Conservation (phyloP, 2,329 filamentous ascomycete species). For the Ramichloridium luteum region DNA sequence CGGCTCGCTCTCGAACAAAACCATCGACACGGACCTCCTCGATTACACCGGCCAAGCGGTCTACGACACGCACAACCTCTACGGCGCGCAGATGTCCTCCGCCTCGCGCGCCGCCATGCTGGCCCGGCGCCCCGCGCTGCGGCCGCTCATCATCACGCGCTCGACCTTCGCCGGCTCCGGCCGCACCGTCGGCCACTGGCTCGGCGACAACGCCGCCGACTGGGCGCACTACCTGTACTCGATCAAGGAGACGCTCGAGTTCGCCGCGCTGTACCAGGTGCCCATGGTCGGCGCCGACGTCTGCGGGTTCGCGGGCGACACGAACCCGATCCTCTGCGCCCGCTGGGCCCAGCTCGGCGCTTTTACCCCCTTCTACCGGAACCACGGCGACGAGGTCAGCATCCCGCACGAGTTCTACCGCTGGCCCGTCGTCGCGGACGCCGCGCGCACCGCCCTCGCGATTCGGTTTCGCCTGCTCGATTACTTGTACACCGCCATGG, state of each 20-base stretch:
- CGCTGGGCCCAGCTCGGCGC: conserved; percentile 65
- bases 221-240: conserved; percentile 35
- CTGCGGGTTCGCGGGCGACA: conserved; percentile 60
- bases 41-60: conserved; percentile 55
- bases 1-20: conserved; percentile 30
- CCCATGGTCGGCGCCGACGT: conserved; percentile 48
- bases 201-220: conserved; percentile 41
- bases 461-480: conserved; percentile 67
- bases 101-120: conserved; percentile 55
- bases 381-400: conserved; percentile 48
- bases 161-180: conserved; percentile 66
- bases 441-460: conserved; percentile 55
- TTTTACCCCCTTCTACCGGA: conserved; percentile 64
- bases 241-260: conserved; percentile 33
- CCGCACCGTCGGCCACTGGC: conserved; percentile 45
- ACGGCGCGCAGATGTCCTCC: conserved; percentile 62
- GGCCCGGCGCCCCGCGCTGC: conserved; percentile 47
- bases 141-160: conserved; percentile 62
- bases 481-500: conserved; percentile 64
- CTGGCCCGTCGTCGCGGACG: conserved; percentile 50
- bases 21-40: conserved; percentile 54
- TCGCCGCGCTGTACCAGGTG: conserved; percentile 36
- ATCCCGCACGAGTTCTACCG: conserved; percentile 61
- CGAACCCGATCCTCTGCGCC: conserved; percentile 51
- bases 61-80: conserved; percentile 69